Evolutionary conservation across 306 rosid species (phyloP), one percentile per base, ranked within the genome.

Genomic region (Quercus agrifolia): DNA sequence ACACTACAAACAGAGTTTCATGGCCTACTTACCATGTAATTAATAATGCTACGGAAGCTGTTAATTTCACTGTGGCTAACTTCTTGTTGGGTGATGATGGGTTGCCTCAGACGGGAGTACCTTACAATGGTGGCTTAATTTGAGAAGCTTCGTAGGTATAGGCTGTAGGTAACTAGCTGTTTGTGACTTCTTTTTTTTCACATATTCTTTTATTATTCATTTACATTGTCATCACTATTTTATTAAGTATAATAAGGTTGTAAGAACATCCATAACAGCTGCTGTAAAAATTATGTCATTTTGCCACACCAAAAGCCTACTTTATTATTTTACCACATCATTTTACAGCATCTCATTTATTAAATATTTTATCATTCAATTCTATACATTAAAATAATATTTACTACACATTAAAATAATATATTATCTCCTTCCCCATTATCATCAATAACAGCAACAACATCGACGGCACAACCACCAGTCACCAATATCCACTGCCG

Each of bases 101-200:
- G 97, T 64, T 94, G 83, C 95, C 93, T 10, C 85, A 78, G 69
- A 88, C 95, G 0, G 97, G 99, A 21, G 97, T 94, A 49, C 83
- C 92, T 5, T 91, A 86, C 15, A 15, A 61, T 19, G 64, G 88
- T 74, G 82, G 85, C 70, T 82, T 74, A 1, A 70, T 79, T 2
- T 75, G 17, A 76, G 31, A 18, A 3, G 9, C 11, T 18, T 27
- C 31, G 71, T 49, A 58, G 57, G 71, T 25, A 62, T 74, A 70
- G 30, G 46, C 46, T 38, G 31, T 56, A 72, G 30, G 46, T 38
- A 38, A 23, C 59, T 56, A 73, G 17, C 17, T 11, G 30, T 71
- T 4, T 25, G 3, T 41, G 46, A 7, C 2, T 38, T 7, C 1
- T 3, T 41, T 41, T 70, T 41, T 44, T 56, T 51, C 11, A 61